These are phyloP conservation scores for Neurospora sp. DNA, from an alignment of 495 filamentous ascomycete species.

Conservation along the genomic window DNA sequence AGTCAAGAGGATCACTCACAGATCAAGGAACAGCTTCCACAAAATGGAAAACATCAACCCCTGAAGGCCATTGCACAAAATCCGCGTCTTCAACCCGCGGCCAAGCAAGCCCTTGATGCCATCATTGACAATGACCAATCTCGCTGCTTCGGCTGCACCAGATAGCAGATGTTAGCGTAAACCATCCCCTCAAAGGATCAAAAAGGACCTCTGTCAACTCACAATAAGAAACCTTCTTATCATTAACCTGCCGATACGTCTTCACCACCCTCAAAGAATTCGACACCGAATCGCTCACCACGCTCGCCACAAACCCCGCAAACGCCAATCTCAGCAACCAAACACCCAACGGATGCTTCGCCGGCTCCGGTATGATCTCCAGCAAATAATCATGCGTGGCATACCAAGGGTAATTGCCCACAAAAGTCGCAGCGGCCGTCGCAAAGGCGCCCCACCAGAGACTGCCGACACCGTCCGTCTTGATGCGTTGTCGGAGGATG, in stretches of 20 bases:
- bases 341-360: slow-evolving; percentile 12
- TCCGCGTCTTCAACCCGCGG: slow-evolving; percentile 22
- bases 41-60: slow-evolving; percentile 22
- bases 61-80: slow-evolving; percentile 27
- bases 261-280: slow-evolving; percentile 25
- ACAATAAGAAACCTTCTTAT: slow-evolving; percentile 22
- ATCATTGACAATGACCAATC: slow-evolving; percentile 16
- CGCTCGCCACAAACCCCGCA: slow-evolving; percentile 22
- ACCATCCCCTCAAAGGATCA: neutral
- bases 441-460: slow-evolving; percentile 27
- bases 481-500: slow-evolving; percentile 24
- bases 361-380: slow-evolving; percentile 12
- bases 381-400: slow-evolving; percentile 21
- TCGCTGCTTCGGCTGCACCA: slow-evolving; percentile 17
- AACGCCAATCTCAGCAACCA: slow-evolving; percentile 24
- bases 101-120: slow-evolving; percentile 21
- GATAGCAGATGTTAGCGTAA: neutral
- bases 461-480: slow-evolving; percentile 20
- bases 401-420: slow-evolving; percentile 27
- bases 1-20: slow-evolving; percentile 11
- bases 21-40: slow-evolving; percentile 25
- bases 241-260: slow-evolving; percentile 27
- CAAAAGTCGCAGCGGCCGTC: slow-evolving; percentile 23
- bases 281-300: slow-evolving; percentile 22
- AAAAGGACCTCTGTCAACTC: slow-evolving; percentile 1